These are phyloP conservation scores for Cyclotella sp. DNA, from an alignment of 108 stramenopile genomes.

Conservation along the genomic window DNA sequence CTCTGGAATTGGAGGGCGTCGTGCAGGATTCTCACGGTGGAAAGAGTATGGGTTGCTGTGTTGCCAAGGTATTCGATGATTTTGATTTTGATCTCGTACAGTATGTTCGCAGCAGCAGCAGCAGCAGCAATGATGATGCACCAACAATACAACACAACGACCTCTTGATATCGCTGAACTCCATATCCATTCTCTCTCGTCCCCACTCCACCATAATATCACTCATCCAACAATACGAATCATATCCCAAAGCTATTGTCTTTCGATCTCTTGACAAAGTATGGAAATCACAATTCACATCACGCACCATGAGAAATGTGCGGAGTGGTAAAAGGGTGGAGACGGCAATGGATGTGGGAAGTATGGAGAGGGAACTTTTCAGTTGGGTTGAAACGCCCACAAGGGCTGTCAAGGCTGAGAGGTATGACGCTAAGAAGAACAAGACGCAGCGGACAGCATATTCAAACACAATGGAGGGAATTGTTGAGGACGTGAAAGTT, in stretches of 20 bases:
- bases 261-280: constrained; percentile 43
- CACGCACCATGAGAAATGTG: constrained; percentile 35
- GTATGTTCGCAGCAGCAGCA: neutral
- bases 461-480: neutral
- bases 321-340: constrained; percentile 32
- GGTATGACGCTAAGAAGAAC: neutral
- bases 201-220: constrained; percentile 24
- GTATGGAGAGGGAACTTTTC: constrained; percentile 21
- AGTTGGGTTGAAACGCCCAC: constrained; percentile 56
- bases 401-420: neutral
- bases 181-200: constrained; percentile 40
- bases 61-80: constrained; percentile 31
- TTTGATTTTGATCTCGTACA: constrained; percentile 15
- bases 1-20: constrained; percentile 43
- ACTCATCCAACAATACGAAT: constrained; percentile 21
- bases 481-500: neutral
- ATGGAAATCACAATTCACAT: constrained; percentile 26
- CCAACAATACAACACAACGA: constrained; percentile 46
- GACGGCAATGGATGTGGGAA: constrained; percentile 32
- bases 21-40: constrained; percentile 10
- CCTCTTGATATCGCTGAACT: constrained; percentile 46
- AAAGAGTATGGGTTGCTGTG: constrained; percentile 35
- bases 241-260: constrained; percentile 6
- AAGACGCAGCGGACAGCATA: constrained; percentile 2
- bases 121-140: neutral